Evolutionary conservation across 2,329 filamentous ascomycete species (phyloP).

Genomic region (Hymenoscyphus salicellus): DNA sequence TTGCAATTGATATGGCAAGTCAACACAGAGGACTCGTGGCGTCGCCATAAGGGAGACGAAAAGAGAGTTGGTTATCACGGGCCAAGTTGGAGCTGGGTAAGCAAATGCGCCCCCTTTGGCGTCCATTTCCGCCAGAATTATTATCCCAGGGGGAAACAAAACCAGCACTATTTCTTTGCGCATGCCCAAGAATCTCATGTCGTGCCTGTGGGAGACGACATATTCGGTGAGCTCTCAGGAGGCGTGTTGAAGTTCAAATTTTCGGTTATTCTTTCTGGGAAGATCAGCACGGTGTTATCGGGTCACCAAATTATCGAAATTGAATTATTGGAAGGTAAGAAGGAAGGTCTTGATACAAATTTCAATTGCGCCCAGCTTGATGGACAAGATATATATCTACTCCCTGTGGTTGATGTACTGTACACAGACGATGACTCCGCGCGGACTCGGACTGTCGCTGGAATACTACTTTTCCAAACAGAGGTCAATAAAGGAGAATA

Average conservation of each 20-base stretch:
- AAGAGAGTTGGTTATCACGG: neutral
- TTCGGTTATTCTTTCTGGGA: neutral
- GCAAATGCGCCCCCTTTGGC: neutral
- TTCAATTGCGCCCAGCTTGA: neutral
- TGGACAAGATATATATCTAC: neutral
- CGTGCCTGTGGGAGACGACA: neutral
- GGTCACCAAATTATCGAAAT: neutral
- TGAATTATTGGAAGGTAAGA: neutral
- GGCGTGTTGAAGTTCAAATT: neutral
- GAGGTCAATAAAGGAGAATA: neutral
- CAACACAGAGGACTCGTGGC: no score
- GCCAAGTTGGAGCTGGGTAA: neutral
- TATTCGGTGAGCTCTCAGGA: neutral
- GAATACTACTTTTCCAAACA: neutral
- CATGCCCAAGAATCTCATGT: neutral
- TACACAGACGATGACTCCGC: no score
- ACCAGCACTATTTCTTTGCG: neutral
- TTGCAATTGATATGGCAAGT: constrained; percentile 11
- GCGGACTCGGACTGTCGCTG: neutral
- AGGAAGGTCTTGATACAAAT: neutral
- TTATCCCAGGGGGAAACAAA: neutral
- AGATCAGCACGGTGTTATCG: neutral
- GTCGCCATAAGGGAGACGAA: no score
- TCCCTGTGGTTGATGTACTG: neutral
- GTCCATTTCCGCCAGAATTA: neutral